Conservation (phyloP, 1,139 yeast species). For the Casaregolazyma lundiana region DNA sequence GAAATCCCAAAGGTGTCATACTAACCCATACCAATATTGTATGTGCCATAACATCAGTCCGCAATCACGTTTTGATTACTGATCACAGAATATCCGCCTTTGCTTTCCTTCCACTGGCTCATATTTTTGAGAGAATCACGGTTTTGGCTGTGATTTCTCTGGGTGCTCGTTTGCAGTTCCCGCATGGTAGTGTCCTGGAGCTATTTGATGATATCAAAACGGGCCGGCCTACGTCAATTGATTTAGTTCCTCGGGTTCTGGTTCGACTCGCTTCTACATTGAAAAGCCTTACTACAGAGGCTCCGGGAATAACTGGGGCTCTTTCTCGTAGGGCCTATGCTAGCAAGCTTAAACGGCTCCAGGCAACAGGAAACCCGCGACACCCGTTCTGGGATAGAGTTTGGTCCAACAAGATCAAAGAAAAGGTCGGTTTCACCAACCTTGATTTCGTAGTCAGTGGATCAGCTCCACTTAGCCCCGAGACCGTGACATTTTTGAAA, state of each 20-base stretch:
- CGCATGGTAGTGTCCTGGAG: conserved; percentile 42
- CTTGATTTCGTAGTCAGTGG: conserved; percentile 49
- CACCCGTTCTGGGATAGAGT: conserved; percentile 45
- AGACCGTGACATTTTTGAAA: conserved; percentile 56
- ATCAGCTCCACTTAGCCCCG: conserved; percentile 68
- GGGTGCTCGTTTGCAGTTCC: conserved; percentile 42
- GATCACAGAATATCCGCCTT: conserved; percentile 17
- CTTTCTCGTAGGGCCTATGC: conserved; percentile 38
- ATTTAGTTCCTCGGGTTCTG: conserved; percentile 63
- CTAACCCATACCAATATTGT: conserved; percentile 51
- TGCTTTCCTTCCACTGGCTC: conserved; percentile 63
- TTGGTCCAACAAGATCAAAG: conserved; percentile 49
- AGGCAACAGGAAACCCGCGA: conserved; percentile 36
- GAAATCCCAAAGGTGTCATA: conserved; percentile 71
- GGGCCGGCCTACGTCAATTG: conserved; percentile 49
- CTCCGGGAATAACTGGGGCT: conserved; percentile 34
- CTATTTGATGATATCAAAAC: conserved; percentile 53
- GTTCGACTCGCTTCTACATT: conserved; percentile 56
- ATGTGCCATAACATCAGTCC: conserved; percentile 42
- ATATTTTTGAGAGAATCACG: conserved; percentile 53
- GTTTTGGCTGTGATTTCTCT: conserved; percentile 21
- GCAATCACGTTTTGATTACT: conserved; percentile 5
- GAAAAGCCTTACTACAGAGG: conserved; percentile 38
- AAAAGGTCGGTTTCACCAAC: conserved; percentile 54
- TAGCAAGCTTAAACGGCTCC: conserved; percentile 35